phyloP scores from a whole-genome alignment of 2,329 filamentous ascomycete genomes.

The Pyrenophora tritici-repentis region DNA sequence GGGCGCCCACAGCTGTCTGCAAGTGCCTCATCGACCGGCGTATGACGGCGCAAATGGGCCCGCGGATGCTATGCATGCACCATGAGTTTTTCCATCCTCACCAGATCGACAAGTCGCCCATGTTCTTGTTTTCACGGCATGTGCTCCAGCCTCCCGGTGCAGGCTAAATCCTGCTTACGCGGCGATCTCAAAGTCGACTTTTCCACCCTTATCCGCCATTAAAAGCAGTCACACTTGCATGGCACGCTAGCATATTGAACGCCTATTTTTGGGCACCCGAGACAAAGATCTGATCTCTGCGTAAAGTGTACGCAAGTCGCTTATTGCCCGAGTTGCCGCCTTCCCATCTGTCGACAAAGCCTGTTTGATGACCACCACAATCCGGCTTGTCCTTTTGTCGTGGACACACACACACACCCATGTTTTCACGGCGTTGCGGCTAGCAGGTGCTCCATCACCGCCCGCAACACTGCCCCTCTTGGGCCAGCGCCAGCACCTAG shows the following conservation, averaged over 20 bases:
- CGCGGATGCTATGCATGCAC: slow-evolving; percentile 19
- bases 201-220: slow-evolving; percentile 10
- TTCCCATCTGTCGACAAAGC: slow-evolving; percentile 16
- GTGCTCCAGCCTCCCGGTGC: slow-evolving; percentile 14
- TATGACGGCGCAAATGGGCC: slow-evolving; percentile 21
- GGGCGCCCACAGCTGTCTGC: slow-evolving; percentile 8
- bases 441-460: slow-evolving; percentile 19
- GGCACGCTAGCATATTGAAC: slow-evolving; percentile 19
- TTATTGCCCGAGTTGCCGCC: slow-evolving; percentile 25
- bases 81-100: slow-evolving; percentile 12
- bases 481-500: slow-evolving; percentile 17
- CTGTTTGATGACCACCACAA: slow-evolving; percentile 23
- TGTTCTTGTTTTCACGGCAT: slow-evolving; percentile 4
- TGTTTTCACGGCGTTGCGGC: slow-evolving; percentile 12
- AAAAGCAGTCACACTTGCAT: slow-evolving; percentile 27
- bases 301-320: slow-evolving; percentile 17
- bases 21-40: slow-evolving; percentile 15
- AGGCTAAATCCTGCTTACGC: slow-evolving; percentile 23
- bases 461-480: slow-evolving; percentile 22
- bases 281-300: slow-evolving; percentile 25
- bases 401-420: slow-evolving; percentile 9
- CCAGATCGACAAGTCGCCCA: slow-evolving; percentile 21
- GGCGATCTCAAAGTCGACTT: slow-evolving; percentile 17
- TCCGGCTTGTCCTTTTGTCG: slow-evolving; percentile 9
- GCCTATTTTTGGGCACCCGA: slow-evolving; percentile 30